Conservation (phyloP, 768 basidiomycete species). For the Cystofilobasidium capitatum region DNA sequence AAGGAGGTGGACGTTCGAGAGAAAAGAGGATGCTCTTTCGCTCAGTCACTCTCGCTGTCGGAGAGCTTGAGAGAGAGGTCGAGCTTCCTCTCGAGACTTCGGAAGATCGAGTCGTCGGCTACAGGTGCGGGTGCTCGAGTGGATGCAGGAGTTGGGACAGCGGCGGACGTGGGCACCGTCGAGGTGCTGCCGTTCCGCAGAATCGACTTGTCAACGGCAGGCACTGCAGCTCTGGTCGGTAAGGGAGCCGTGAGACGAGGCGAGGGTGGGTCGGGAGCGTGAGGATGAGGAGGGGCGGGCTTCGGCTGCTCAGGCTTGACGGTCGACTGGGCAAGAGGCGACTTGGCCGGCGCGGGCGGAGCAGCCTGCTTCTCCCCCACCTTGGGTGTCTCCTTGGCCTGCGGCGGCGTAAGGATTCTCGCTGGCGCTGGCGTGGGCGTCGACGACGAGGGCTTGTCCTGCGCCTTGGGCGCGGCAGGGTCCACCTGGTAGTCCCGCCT, state of each 20-base stretch:
- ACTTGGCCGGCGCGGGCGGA: not conserved
- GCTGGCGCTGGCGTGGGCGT: not conserved
- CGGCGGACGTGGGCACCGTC: not conserved
- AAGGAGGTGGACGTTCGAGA: too few relatives aligned
- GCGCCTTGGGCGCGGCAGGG: not conserved
- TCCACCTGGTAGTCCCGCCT: slow-evolving; percentile 1
- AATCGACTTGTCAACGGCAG: too few relatives aligned
- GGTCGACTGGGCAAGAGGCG: not conserved
- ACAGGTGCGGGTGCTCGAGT: not conserved
- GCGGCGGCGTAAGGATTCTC: not conserved
- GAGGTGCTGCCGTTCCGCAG: too few relatives aligned
- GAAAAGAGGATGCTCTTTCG: too few relatives aligned
- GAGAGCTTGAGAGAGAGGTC: not conserved
- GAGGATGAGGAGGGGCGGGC: not conserved
- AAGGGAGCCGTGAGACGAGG: not conserved
- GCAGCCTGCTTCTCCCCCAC: too few relatives aligned
- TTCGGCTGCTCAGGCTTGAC: not conserved
- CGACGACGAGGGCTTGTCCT: not conserved
- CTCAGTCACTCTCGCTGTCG: not conserved
- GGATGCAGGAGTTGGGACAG: not conserved
- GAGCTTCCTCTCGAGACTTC: slow-evolving; percentile 2
- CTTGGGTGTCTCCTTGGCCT: too few relatives aligned
- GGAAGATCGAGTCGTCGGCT: slow-evolving; percentile 3
- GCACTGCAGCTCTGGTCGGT: not conserved
- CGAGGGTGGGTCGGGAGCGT: not conserved